Percentiles rank a stretch among this genome's conserved stretches.
These are phyloP conservation scores for Coemansia sp. DNA, from an alignment of 192 early-diverging fungal species.

Conservation along the genomic window DNA sequence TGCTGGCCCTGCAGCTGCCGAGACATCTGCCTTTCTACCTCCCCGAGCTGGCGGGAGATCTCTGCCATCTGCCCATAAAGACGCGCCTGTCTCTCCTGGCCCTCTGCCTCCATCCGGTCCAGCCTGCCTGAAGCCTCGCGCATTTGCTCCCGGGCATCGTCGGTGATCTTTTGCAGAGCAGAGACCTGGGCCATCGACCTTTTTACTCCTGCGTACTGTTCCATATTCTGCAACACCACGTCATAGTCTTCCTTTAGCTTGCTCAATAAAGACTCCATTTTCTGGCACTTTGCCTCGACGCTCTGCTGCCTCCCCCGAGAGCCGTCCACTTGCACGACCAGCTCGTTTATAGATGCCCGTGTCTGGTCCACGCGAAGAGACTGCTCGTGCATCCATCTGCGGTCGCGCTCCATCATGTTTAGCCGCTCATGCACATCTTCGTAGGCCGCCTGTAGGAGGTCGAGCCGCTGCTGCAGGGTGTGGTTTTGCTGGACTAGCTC, in stretches of 20 bases:
- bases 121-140: not conserved
- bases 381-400: slow-evolving; percentile 50
- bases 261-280: slow-evolving; percentile 8
- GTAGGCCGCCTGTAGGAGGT: slow-evolving; percentile 12
- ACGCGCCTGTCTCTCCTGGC: no score
- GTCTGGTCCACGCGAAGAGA: slow-evolving; percentile 45
- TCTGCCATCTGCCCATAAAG: no score
- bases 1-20: not conserved
- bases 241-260: slow-evolving; percentile 32
- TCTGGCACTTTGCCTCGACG: no score
- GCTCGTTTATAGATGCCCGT: slow-evolving; percentile 23
- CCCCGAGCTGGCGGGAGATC: not conserved
- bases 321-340: slow-evolving; percentile 9
- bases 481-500: slow-evolving; percentile 44
- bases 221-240: slow-evolving; percentile 7
- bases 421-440: slow-evolving; percentile 34
- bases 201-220: not conserved
- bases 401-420: slow-evolving; percentile 36
- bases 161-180: not conserved
- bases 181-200: slow-evolving; percentile 11
- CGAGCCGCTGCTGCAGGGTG: slow-evolving; percentile 19
- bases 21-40: slow-evolving; percentile 1
- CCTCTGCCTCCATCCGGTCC: not conserved
- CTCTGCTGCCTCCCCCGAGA: no score
- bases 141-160: no score